These are phyloP conservation scores for Drosera capensis DNA, from an alignment of 148 eudicot species.

Conservation along the genomic window DNA sequence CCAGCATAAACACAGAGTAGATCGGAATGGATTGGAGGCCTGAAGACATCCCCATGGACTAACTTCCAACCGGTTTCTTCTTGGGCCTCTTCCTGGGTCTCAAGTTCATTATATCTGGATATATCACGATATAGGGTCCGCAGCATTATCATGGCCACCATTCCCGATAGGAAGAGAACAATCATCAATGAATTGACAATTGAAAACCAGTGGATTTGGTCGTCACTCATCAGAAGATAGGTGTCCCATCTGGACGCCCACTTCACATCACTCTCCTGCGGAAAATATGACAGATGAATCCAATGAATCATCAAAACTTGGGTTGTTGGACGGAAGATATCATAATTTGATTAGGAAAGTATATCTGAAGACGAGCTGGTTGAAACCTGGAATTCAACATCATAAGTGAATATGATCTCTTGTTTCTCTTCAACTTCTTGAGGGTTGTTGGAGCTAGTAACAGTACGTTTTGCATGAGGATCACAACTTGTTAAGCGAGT, in stretches of 20 bases:
- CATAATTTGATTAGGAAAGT: too few relatives aligned
- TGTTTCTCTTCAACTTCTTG: too few relatives aligned
- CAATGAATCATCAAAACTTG: too few relatives aligned
- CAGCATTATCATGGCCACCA: constrained; percentile 44
- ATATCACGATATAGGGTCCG: constrained; percentile 38
- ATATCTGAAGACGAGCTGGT: too few relatives aligned
- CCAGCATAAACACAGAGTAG: constrained; percentile 39
- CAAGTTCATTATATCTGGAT: constrained; percentile 35
- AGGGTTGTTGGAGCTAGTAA: constrained; percentile 33
- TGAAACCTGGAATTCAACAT: constrained; percentile 27
- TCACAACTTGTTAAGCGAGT: constrained; percentile 29
- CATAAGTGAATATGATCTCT: constrained; percentile 32
- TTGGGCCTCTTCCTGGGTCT: too few relatives aligned
- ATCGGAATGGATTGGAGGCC: too few relatives aligned
- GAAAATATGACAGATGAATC: too few relatives aligned
- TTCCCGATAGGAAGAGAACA: constrained; percentile 35
- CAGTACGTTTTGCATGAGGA: constrained; percentile 33
- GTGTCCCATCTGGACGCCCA: constrained; percentile 43
- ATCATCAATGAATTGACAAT: constrained; percentile 37
- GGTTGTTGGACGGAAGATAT: too few relatives aligned
- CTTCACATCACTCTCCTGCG: constrained; percentile 38
- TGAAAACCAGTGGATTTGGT: too few relatives aligned
- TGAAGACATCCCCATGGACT: too few relatives aligned
- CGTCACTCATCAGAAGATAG: too few relatives aligned
- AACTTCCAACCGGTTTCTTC: too few relatives aligned